Base-by-base conservation (phyloP, 2,329 filamentous ascomycete genomes). In the Fusarium albidum region DNA sequence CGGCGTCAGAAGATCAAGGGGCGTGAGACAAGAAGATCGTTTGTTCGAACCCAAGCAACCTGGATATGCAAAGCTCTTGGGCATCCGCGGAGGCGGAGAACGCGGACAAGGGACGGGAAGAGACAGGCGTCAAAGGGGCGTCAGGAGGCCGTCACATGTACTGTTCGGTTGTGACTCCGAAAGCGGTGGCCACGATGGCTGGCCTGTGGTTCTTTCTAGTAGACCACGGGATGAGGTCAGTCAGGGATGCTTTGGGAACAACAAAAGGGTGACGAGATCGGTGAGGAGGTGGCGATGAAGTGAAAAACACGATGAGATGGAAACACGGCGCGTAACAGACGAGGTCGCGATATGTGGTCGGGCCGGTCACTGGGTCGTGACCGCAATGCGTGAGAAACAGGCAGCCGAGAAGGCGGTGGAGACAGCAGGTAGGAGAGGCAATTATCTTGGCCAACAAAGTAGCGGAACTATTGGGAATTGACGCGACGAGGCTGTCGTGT, bases 291-390 rank as follows among this genome's bases (percentile, higher is more conserved):
- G 50, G 55, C 44, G 43, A 63, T 31, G 55, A 57, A 32, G 32
- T 28, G 48, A 40, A 48, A 48, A 48, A 53, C 31, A 39, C 51
- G 37, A 49, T n/a, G 42, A 52, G 34, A 29, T 34, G 49, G 55
- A 63, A 52, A 53, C 45, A 45, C 46, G 45, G 51, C 59, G 64
- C 56, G 63, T 65, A 52, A 47, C 38, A 41, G 50, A 27, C 47
- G 43, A 52, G 64, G 64, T 55, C 64, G 57, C 61, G 47, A 57
- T 49, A 61, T 59, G 41, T 47, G 64, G 64, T 52, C 61, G 40
- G 56, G 45, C 41, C 51, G 55, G 61, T 59, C 55, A 47, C 53
- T 37, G 42, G 55, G 59, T 38, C 50, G 49, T 54, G 55, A 31
- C 52, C 57, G 37, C 35, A 28, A 37, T 37, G 44, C 29, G 41